These are phyloP conservation scores for Clausena lansium DNA, from an alignment of 345 rosid genomes.

Conservation along the genomic window DNA sequence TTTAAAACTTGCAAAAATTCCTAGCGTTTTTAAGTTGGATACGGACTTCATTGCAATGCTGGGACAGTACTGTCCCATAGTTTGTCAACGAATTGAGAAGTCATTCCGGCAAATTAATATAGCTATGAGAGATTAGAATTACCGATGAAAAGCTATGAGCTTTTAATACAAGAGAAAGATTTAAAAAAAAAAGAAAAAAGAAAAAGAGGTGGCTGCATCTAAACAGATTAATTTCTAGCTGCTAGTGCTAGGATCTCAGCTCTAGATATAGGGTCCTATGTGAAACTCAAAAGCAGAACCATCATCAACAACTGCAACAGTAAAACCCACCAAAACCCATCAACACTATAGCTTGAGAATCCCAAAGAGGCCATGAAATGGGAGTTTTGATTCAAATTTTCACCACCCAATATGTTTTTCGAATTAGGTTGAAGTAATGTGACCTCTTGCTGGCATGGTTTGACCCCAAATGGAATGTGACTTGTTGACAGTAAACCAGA, in stretches of 20 bases:
- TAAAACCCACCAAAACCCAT: constrained; percentile 25
- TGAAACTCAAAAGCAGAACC: constrained; percentile 19
- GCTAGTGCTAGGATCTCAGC: background rate
- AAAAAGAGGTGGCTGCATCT: background rate
- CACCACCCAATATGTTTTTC: constrained; percentile 32
- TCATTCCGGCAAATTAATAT: background rate
- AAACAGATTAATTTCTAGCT: constrained; percentile 7
- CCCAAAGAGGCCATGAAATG: constrained; percentile 36
- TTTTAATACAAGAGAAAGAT: background rate
- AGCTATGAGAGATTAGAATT: constrained; percentile 7
- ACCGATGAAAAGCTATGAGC: constrained; percentile 1
- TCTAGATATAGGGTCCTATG: background rate
- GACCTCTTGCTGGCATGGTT: constrained; percentile 49
- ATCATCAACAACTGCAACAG: constrained; percentile 11
- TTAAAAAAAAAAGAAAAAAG: too few relatives aligned
- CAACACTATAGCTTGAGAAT: constrained; percentile 30
- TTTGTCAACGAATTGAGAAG: background rate
- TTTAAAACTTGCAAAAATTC: background rate
- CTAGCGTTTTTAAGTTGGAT: background rate
- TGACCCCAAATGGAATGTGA: constrained; percentile 61
- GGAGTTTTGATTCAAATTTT: constrained; percentile 25
- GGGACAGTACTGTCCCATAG: background rate
- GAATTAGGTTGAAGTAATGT: constrained; percentile 33
- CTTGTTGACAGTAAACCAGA: constrained; percentile 34
- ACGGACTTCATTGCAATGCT: background rate